Base-by-base conservation (phyloP, 805 yeast genomes). In the Metschnikowia similis region DNA sequence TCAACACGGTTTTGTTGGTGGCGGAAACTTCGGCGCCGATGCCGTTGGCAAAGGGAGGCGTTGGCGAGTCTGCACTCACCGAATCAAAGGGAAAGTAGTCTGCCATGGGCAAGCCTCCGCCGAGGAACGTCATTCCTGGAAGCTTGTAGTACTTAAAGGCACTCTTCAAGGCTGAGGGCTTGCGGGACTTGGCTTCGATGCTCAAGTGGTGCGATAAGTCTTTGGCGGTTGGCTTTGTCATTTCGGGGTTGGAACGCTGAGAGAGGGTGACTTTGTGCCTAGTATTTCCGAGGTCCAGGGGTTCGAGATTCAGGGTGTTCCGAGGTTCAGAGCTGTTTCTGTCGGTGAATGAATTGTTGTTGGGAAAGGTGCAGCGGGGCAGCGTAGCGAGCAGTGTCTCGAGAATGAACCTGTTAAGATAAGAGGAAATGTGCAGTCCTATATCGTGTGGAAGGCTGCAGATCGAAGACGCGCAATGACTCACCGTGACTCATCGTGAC, bases 71-170 rank as follows among this genome's bases (percentile, higher is more conserved):
- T 11, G 86, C 85, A 21, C 77, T 66, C 50, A 92, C 66, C 56
- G 82, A 80, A 61, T 90, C 89, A 79, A 92, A 89, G 40, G 99
- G 98, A 79, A 92, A 92, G 70, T 88, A 87, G 55, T 87, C 92
- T 27, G 96, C 74, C 66, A 89, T 72, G 11, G 99, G 99, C 59
- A 92, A 79, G 7, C 99, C 99, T 60, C 98, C 99, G 48, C 97
- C 98, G 49, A 92, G 79, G 65, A 90, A 91, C 49, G 89, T 83
- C 63, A 94, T 76, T 47, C 84, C 81, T 32, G 96, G 96, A 55
- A 81, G 77, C 39, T 74, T 72, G 62, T 74, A 85, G 73, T 87
- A 85, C 64, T 82, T 83, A 76, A 92, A 89, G 14, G 96, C 95
- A 36, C 82, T 71, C 72, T 94, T 92, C 69, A 92, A 78, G 11